Conservation (phyloP, 2,329 filamentous ascomycete genomes). For the Raffaelea deltoideospora region DNA sequence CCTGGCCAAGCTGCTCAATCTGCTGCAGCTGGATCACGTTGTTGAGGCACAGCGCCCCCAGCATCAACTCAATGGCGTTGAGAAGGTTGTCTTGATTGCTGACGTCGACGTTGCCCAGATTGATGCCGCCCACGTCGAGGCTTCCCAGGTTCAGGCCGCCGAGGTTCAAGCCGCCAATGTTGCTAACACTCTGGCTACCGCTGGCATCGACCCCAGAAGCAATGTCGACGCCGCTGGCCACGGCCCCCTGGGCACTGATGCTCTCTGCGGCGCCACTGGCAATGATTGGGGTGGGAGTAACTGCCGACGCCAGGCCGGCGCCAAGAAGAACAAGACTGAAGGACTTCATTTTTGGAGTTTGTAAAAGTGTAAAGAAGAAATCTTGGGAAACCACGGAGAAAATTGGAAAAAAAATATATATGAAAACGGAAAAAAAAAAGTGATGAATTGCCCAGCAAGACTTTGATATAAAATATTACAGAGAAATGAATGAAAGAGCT, state of each 20-base stretch:
- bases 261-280: too few species aligned
- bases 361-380: too few species aligned
- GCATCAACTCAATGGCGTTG: constrained; percentile 16
- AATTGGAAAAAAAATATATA: background rate
- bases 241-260: too few species aligned
- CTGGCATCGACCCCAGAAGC: too few species aligned
- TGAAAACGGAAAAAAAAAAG: constrained; percentile 1
- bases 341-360: constrained; percentile 15
- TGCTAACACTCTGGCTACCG: constrained; percentile 6
- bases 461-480: too few species aligned
- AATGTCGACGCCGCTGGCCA: too few species aligned
- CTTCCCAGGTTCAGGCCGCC: constrained; percentile 8
- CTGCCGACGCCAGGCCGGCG: constrained; percentile 15
- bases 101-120: constrained; percentile 16
- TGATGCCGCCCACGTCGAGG: constrained; percentile 12
- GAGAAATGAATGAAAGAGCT: constrained; percentile 5
- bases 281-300: constrained; percentile 1
- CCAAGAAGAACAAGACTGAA: constrained; percentile 11
- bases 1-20: constrained; percentile 11
- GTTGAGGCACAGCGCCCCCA: constrained; percentile 15
- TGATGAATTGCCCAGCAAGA: constrained; percentile 1
- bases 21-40: constrained; percentile 10
- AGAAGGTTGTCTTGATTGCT: constrained; percentile 14
- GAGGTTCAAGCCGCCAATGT: constrained; percentile 4
- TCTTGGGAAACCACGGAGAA: background rate